Base-by-base conservation (phyloP, 2,329 filamentous ascomycete species). In the Diaporthe ilicicola region DNA sequence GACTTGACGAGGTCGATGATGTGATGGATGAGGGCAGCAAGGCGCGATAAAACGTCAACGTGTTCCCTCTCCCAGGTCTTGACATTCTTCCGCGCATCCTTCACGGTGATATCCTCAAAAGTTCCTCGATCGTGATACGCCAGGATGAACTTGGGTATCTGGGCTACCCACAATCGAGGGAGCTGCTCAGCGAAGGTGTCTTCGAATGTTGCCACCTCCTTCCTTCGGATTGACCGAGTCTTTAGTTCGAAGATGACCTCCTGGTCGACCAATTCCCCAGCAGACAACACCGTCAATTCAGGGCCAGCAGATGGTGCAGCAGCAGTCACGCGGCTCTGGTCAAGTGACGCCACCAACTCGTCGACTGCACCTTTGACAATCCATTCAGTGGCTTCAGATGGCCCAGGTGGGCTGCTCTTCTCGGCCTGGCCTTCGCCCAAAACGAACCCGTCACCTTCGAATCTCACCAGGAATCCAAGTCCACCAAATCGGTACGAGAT, bases 401-500 rank as follows among this genome's bases (percentile, higher is more conserved):
- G 22, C 6, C 32, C 22, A 13, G 7, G 15, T n/a, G 34, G 4
- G 9, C 5, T 12, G n/a, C 15, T 27, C 29, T 34, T 27, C 9
- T 55, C 48, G 4, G 55, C 61, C 32, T 37, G 22, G 2, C 42
- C n/a, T 24, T 51, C 34, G 22, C 10, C 37, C 32, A 19, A 56
- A 15, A 83, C 54, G 65, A 89, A 92, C 0, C 89, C 90, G 76
- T 92, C 90, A 0, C 80, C 83, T 76, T 90, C 88, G 61, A 85
- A 90, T 0, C 90, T 84, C 0, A 92, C 79, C 3, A 91, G 72
- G 59, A 84, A 83, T 0, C 79, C 78, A 13, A 90, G 75, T 1
- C 82, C 86, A 0, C 82, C 89, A 74, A 93, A 88, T 0, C 80
- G 72, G 72, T 93, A 93, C 3, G 80, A 79, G 1, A 93, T 75